phyloP scores from a whole-genome alignment of 2,329 filamentous ascomycete genomes.

The Dothideomycetidae sp. region DNA sequence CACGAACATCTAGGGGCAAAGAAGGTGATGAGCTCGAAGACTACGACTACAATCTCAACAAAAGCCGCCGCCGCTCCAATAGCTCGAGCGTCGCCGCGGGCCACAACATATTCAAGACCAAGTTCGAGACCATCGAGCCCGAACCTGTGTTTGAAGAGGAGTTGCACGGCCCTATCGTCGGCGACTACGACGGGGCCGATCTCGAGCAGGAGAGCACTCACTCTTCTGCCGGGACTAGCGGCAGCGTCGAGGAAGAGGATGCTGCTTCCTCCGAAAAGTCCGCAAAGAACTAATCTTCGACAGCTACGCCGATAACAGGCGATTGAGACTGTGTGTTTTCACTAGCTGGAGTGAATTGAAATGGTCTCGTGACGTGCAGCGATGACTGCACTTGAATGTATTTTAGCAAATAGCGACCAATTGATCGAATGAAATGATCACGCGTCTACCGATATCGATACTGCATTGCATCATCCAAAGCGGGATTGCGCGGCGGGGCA shows the following conservation, averaged over 20 bases:
- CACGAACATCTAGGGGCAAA: slow-evolving; percentile 50
- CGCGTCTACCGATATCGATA: too few species aligned
- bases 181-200: slow-evolving; percentile 36
- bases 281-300: too few species aligned
- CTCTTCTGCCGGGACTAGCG: slow-evolving; percentile 38
- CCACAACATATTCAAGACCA: slow-evolving; percentile 77
- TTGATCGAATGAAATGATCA: too few species aligned
- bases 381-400: too few species aligned
- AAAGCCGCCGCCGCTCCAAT: slow-evolving; percentile 84
- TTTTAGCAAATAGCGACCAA: too few species aligned
- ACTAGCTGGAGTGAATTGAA: too few species aligned
- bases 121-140: slow-evolving; percentile 80
- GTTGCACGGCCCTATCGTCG: slow-evolving; percentile 52
- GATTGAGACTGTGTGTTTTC: too few species aligned
- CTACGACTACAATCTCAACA: slow-evolving; percentile 67
- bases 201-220: slow-evolving; percentile 37
- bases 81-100: slow-evolving; percentile 60
- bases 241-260: slow-evolving; percentile 45
- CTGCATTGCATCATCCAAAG: too few species aligned
- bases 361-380: too few species aligned
- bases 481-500: too few species aligned
- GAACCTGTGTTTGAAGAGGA: slow-evolving; percentile 89
- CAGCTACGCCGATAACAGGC: too few species aligned
- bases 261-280: slow-evolving; percentile 29
- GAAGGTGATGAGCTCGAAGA: slow-evolving; percentile 74